Base-by-base conservation (phyloP, 148 eudicot genomes). In the Chenopodium album region DNA sequence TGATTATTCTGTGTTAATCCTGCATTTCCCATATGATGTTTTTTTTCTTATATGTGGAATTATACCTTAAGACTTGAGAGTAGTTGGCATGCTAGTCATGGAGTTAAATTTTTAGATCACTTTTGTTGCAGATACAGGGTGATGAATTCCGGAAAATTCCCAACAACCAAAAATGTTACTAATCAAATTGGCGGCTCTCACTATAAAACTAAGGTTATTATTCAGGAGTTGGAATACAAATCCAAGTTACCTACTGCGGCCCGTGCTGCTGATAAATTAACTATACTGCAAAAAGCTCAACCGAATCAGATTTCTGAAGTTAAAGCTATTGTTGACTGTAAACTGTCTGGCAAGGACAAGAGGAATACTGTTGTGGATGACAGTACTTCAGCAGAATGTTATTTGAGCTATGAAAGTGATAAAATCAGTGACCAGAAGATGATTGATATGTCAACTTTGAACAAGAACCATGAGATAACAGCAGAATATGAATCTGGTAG, bases 111-210 rank as follows among this genome's bases (percentile, higher is more conserved):
- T 75, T 17, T 79, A 62, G 8, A 48, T 48, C 56, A 29, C 12
- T 48, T 47, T n/a, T 9, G 44, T 34, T 83, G 78, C 85, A 86
- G 88, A 82, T 86, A 86, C 78, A 84, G 88, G 75, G 69, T 26
- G 37, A 59, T 69, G 46, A 84, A 84, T 74, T 84, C 80, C 50
- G 88, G 88, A 54, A 86, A 86, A 65, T 86, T 86, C 71, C 88
- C 88, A 50, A 46, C 82, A 29, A 52, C 65, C 29, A 1, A 10
- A 73, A 44, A 22, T 69, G 75, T 80, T 75, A 48, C 1, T 29
- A 64, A 75, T 75, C 75, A 86, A 77, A 81, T 84, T 48, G 88
- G 88, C 56, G 88, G 88, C 2, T 16, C 71, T 68, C 76, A 63
- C 66, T 84, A 86, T 76, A 48, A 14, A 48, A 32, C 81, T 41